These are phyloP conservation scores for Geosmithia flava DNA, from an alignment of 2,329 filamentous ascomycete species.

Conservation along the genomic window DNA sequence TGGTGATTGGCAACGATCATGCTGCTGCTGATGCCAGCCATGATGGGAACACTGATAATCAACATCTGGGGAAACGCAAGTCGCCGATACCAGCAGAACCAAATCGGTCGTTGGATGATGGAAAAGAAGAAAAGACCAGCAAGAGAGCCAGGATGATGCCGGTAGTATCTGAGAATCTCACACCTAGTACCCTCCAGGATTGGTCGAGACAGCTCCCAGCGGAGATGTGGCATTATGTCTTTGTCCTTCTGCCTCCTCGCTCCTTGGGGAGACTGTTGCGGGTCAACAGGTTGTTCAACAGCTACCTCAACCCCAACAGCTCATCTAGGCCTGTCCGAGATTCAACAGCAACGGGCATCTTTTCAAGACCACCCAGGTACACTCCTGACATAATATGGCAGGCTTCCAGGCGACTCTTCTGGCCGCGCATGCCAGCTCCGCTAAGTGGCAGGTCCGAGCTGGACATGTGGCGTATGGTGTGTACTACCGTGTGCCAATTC, in stretches of 20 bases:
- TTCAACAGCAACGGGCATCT: background rate
- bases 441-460: conserved; percentile 54
- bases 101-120: background rate
- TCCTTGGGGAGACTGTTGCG: conserved; percentile 51
- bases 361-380: conserved; percentile 9
- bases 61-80: background rate
- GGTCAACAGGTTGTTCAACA: conserved; percentile 56
- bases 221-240: conserved; percentile 60
- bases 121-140: background rate
- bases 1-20: background rate
- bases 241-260: conserved; percentile 51
- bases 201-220: conserved; percentile 30
- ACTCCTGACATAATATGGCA: conserved; percentile 61
- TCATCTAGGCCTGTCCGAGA: background rate
- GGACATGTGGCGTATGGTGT: conserved; percentile 64
- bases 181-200: conserved; percentile 2
- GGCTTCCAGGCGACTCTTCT: conserved; percentile 51
- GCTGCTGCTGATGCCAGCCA: too few relatives aligned
- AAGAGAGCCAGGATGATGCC: background rate
- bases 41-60: too few relatives aligned
- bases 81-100: background rate
- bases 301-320: conserved; percentile 35
- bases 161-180: background rate
- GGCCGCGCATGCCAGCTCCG: conserved; percentile 57
- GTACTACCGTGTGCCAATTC: conserved; percentile 52